A percentile compares a stretch with the other conserved stretches of the same genome.
Conservation (phyloP, 257 asterid genomes). For the Solanum peruvianum region DNA sequence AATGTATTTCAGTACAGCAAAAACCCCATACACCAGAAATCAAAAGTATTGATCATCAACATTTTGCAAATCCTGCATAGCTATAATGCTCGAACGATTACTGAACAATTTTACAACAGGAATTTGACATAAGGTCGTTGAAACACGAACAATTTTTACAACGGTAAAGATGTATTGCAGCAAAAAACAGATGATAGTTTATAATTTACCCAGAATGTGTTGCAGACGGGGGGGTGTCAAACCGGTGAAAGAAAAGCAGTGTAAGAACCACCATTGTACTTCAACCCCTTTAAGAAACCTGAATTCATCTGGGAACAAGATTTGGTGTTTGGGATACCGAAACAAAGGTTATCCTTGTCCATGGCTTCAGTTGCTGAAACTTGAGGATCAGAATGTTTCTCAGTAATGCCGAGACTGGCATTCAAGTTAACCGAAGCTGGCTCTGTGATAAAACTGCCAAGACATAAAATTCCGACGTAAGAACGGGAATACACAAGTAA, state of each 20-base stretch:
- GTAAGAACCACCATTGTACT: conserved; percentile 45
- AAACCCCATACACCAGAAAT: not conserved
- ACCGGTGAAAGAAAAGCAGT: conserved; percentile 46
- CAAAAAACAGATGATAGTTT: not conserved
- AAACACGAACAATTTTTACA: not conserved
- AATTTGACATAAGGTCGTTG: not conserved
- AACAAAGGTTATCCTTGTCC: conserved; percentile 16
- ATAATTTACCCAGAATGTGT: not conserved
- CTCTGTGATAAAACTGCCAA: conserved; percentile 62
- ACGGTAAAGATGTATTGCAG: not conserved
- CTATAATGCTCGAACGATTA: not conserved
- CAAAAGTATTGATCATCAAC: not conserved
- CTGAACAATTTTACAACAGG: not conserved
- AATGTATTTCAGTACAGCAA: not conserved
- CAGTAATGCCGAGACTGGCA: conserved; percentile 31
- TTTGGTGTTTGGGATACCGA: conserved; percentile 41
- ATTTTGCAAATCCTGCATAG: not conserved
- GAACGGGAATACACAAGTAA: not conserved
- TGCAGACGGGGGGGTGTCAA: not conserved
- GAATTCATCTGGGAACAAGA: conserved; percentile 35
- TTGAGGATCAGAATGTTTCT: conserved; percentile 18
- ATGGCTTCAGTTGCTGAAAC: conserved; percentile 9
- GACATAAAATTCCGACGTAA: not conserved
- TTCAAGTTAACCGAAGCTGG: conserved; percentile 63
- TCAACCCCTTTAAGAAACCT: conserved; percentile 53